Conservation (phyloP, 2,329 filamentous ascomycete genomes). For the Pseudogymnoascus sp. region DNA sequence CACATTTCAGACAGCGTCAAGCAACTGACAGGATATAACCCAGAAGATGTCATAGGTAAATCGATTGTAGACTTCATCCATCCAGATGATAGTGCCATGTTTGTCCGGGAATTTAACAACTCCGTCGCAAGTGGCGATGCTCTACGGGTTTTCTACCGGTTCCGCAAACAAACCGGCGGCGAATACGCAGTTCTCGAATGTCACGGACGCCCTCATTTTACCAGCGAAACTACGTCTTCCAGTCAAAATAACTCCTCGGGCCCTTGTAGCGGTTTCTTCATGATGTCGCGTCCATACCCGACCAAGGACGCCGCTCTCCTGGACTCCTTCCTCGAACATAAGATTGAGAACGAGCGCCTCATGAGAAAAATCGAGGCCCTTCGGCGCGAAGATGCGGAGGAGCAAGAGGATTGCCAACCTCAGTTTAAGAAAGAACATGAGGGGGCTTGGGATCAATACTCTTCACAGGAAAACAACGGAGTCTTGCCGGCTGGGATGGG, state of each 20-base stretch:
- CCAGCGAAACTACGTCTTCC: constrained; percentile 54
- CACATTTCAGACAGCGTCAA: constrained; percentile 78
- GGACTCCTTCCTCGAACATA: constrained; percentile 92
- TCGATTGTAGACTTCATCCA: constrained; percentile 80
- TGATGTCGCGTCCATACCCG: constrained; percentile 85
- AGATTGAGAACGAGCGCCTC: constrained; percentile 88
- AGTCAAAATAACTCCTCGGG: constrained; percentile 56
- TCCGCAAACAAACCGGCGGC: constrained; percentile 67
- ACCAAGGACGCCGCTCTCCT: constrained; percentile 77
- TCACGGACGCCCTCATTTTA: constrained; percentile 86
- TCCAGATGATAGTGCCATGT: constrained; percentile 72
- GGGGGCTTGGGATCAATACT: constrained; percentile 43
- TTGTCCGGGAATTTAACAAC: constrained; percentile 82
- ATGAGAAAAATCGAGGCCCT: constrained; percentile 77
- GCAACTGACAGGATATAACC: constrained; percentile 64
- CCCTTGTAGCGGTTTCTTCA: constrained; percentile 83
- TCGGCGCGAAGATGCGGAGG: constrained; percentile 76
- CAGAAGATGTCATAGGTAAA: constrained; percentile 61
- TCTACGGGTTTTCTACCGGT: constrained; percentile 77
- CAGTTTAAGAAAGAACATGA: constrained; percentile 53
- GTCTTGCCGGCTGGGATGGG: constrained; percentile 16
- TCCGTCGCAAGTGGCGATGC: constrained; percentile 73
- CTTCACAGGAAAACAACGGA: constrained; percentile 33
- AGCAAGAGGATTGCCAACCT: constrained; percentile 56
- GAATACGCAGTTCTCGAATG: constrained; percentile 77